Percentiles rank a stretch among this genome's conserved stretches.
These are phyloP conservation scores for Termitomyces sp. DNA, from an alignment of 768 basidiomycete species.

Conservation along the genomic window DNA sequence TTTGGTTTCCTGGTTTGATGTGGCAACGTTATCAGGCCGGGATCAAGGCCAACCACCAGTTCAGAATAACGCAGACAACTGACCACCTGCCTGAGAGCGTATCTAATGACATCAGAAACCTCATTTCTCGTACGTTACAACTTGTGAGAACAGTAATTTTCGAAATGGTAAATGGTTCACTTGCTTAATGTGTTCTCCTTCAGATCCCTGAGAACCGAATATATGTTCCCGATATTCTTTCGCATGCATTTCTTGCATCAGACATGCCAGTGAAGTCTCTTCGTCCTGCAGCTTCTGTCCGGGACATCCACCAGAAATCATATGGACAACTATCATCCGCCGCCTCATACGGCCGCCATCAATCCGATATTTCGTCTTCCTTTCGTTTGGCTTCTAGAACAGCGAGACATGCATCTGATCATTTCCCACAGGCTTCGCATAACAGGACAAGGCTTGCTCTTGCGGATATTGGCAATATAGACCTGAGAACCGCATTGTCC, in stretches of 20 bases:
- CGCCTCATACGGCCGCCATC: not conserved
- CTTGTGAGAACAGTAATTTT: constrained; percentile 15
- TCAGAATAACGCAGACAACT: constrained; percentile 17
- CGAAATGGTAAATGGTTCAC: no score
- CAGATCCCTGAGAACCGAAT: constrained; percentile 15
- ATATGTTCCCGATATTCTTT: constrained; percentile 7
- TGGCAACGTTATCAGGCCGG: not conserved
- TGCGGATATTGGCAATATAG: constrained; percentile 17
- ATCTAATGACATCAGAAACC: constrained; percentile 19
- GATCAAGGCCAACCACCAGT: constrained; percentile 11
- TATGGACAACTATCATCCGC: not conserved
- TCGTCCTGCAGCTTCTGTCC: not conserved
- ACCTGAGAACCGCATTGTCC: constrained; percentile 14
- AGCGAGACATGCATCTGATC: constrained; percentile 8
- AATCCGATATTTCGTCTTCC: not conserved
- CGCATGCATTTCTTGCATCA: constrained; percentile 10
- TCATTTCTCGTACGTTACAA: constrained; percentile 22
- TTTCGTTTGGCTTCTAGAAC: not conserved
- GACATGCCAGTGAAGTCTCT: constrained; percentile 2
- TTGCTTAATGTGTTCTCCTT: not conserved
- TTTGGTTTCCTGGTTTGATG: not conserved
- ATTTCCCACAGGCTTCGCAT: not conserved
- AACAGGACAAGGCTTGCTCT: constrained; percentile 4
- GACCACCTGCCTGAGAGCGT: constrained; percentile 20
- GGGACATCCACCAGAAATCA: not conserved